Evolutionary conservation across 1,284 basidiomycete genomes (phyloP), one percentile per base, ranked within the genome.

Genomic region (Cerrena zonata): DNA sequence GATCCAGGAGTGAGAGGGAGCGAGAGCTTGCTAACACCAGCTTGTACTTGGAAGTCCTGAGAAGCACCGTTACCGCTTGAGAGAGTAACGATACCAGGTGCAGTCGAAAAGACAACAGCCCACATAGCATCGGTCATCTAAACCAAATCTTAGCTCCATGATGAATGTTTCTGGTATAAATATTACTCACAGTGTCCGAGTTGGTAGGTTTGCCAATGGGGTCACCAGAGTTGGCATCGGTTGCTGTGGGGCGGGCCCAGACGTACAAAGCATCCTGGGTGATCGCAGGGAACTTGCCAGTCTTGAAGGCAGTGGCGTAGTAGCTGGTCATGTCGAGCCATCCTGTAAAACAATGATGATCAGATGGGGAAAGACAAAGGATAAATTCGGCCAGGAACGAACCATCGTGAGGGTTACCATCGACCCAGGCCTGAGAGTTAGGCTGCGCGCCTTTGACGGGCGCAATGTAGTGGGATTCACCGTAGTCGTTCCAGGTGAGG

Each of bases 251-350:
- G 50, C 89, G 77, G 40, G 84, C 78, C 84, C 85, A 90, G 69
- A 90, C 74, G 59, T 82, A 68, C 52, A 91, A 71, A 58, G 77
- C 70, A 65, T 91, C 89, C 60, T 81, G 71, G 25, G 75, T 69
- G 58, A 90, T 75, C 10, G 68, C 37, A 7, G 89, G 87, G 60
- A 78, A 86, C 4, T 64, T 56, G 37, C 89, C 89, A 10, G 79
- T 86, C 73, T 89, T 91, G 75, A 84, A 93, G 1, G 82, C 84
- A 4, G 75, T 73, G 4, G 84, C 76, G 60, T 89, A 91, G 70
- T 87, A 89, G 26, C 67, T 69, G 10, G 82, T 84, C 58, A 89
- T 68, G 19, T 74, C 71, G 47, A 89, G 76, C 78, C 83, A 89
- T 41, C 70, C 84, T 77, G 55, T 30, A 47, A 40, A 10, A 43